Evolutionary conservation across 768 basidiomycete species (phyloP), one percentile per base, ranked within the genome.

Genomic region (Boletus sp.): DNA sequence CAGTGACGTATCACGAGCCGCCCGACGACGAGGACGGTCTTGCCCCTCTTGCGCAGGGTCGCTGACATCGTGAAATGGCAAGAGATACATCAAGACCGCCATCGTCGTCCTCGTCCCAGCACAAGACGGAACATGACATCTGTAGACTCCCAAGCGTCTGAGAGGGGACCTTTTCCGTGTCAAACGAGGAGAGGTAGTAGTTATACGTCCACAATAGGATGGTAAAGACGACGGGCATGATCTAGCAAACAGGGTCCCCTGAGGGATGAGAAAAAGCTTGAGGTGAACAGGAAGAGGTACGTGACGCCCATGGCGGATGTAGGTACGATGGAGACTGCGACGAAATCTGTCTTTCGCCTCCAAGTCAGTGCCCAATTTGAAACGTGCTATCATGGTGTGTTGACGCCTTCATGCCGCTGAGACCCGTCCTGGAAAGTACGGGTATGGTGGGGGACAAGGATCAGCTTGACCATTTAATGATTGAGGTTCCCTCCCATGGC

Each of bases 201-300:
- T 69, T 68, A 50, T 72, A 66, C 19, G 39, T 27, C 72, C 70
- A 74, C 11, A 70, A 71, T 4, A 58, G 61, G 19, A 48, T 53
- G 38, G 72, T 57, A 5, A 67, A 65, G 43, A 52, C 5, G 27
- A 73, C 41, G 47, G 72, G 71, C 66, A 72, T 64, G 53, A 66
- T 54, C 54, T 71, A 69, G 23, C 68, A 32, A 73, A 70, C 4
- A 71, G 46, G 5, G 59, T 56, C n/a, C 64, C 66, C 32, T 70
- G 68, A 1, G 71, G 71, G 27, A 71, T 61, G 50, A 72, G 63
- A 39, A 72, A 60, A 34, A 73, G 53, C 32, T 74, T 66, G 30
- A 53, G 19, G 62, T 61, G 45, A 70, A 59, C 10, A 73, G 50
- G 46, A 68, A 54, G 15, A 68, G 60, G 45, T 62, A 68, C 21